Conservation (phyloP, 140 eudicot species). For the Ambrosia hybrid region DNA sequence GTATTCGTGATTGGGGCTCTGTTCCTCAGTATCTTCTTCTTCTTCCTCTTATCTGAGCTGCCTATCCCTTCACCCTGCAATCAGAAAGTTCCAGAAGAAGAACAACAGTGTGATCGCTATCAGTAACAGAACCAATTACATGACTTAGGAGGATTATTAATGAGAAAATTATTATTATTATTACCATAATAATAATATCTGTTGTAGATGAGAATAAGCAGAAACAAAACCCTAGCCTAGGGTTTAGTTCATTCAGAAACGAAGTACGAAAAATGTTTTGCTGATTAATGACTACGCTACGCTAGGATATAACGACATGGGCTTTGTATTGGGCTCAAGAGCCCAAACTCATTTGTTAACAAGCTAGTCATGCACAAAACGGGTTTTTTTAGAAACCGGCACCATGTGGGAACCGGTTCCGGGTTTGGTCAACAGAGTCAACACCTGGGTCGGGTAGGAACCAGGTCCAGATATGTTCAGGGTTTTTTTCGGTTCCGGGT, state of each 20-base stretch:
- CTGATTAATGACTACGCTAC: too few relatives aligned
- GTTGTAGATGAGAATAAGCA: neutral
- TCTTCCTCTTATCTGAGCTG: constrained; percentile 5
- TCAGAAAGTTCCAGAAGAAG: neutral
- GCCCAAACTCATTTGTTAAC: constrained; percentile 1
- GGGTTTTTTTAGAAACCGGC: too few relatives aligned
- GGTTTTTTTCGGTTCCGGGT: too few relatives aligned
- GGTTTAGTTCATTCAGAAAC: constrained; percentile 13
- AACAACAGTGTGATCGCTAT: neutral
- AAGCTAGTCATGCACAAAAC: too few relatives aligned
- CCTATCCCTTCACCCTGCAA: constrained; percentile 25
- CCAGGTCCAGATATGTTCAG: too few relatives aligned
- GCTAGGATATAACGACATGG: neutral
- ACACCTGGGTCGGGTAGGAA: too few relatives aligned
- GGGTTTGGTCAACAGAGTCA: too few relatives aligned
- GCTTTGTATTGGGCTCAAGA: neutral
- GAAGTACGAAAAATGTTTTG: neutral
- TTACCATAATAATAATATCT: too few relatives aligned
- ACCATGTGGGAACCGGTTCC: too few relatives aligned
- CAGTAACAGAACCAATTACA: constrained; percentile 4
- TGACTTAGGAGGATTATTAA: neutral
- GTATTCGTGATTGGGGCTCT: neutral
- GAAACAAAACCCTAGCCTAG: constrained; percentile 10
- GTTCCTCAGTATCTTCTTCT: constrained; percentile 1
- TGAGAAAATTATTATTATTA: neutral